phyloP scores from a whole-genome alignment of 2,329 filamentous ascomycete species.

The Penicillium polonicum region DNA sequence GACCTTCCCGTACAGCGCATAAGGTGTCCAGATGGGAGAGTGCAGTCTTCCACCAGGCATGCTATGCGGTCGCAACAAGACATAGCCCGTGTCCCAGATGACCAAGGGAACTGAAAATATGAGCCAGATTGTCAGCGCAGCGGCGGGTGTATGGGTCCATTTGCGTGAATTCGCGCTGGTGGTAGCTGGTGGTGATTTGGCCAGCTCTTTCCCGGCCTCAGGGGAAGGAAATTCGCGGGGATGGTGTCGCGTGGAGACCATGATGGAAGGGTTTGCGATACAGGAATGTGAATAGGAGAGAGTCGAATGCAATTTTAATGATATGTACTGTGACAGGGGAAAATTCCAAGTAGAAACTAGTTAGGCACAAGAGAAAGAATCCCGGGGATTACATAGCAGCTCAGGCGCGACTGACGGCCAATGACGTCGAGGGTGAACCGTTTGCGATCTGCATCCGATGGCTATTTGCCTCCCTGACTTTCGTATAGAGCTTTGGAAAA shows the following conservation, averaged over 20 bases:
- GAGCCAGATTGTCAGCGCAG: slow-evolving; percentile 68
- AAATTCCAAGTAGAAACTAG: neutral
- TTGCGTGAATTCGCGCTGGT: slow-evolving; percentile 24
- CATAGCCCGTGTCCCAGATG: slow-evolving; percentile 76
- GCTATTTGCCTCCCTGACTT: neutral
- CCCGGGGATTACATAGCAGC: neutral
- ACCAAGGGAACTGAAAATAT: slow-evolving; percentile 73
- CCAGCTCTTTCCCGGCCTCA: slow-evolving; percentile 23
- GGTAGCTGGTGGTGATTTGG: slow-evolving; percentile 29
- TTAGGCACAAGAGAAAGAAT: neutral
- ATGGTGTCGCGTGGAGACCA: slow-evolving; percentile 59
- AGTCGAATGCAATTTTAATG: neutral
- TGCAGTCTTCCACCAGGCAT: slow-evolving; percentile 77
- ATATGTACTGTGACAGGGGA: neutral
- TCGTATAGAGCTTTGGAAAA: neutral
- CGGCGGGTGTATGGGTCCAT: slow-evolving; percentile 61
- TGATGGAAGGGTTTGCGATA: neutral
- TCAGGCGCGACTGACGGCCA: slow-evolving; percentile 9
- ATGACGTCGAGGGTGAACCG: slow-evolving; percentile 8
- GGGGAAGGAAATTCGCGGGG: slow-evolving; percentile 50
- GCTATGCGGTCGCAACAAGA: slow-evolving; percentile 74
- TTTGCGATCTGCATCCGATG: neutral
- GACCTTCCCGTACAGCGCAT: slow-evolving; percentile 74
- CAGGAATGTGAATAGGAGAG: neutral
- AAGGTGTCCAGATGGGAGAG: slow-evolving; percentile 71